phyloP scores from a whole-genome alignment of 345 rosid genomes.

The Eucalyptus caleyi region DNA sequence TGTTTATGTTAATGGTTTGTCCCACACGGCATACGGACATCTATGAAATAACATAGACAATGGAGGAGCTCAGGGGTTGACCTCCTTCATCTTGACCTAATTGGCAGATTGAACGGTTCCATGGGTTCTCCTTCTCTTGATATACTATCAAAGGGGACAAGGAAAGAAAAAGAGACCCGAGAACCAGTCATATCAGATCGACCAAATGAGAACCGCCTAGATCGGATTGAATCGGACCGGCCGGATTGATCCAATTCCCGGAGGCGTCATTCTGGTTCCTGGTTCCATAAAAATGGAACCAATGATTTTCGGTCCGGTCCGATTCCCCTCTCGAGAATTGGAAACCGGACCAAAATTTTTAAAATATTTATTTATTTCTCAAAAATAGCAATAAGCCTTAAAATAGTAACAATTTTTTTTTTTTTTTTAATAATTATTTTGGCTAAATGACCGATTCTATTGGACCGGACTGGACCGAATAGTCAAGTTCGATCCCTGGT shows the following conservation, averaged over 20 bases:
- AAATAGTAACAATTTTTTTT: too few relatives aligned
- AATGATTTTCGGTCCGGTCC: rapidly evolving
- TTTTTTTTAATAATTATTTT: too few relatives aligned
- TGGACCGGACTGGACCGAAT: rapidly evolving
- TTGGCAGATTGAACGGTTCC: background rate
- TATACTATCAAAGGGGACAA: background rate
- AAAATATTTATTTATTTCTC: background rate
- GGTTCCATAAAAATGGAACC: too few relatives aligned
- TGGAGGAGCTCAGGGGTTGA: background rate
- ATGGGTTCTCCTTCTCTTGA: background rate
- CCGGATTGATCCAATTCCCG: rapidly evolving
- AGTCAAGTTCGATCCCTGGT: rapidly evolving
- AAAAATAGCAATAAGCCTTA: too few relatives aligned
- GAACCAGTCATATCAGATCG: too few relatives aligned
- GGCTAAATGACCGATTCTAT: too few relatives aligned
- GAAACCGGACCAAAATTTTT: rapidly evolving
- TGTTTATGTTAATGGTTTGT: background rate
- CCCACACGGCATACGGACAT: background rate
- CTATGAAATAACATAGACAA: background rate
- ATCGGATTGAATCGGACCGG: too few relatives aligned
- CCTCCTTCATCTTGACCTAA: background rate
- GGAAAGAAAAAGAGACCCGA: background rate
- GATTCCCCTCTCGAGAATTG: rapidly evolving
- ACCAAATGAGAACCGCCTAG: too few relatives aligned
- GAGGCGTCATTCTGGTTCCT: rapidly evolving